A percentile compares a stretch with the other conserved stretches of the same genome.
These are phyloP conservation scores for Tulasnella sp. DNA, from an alignment of 768 basidiomycete species.

Conservation along the genomic window DNA sequence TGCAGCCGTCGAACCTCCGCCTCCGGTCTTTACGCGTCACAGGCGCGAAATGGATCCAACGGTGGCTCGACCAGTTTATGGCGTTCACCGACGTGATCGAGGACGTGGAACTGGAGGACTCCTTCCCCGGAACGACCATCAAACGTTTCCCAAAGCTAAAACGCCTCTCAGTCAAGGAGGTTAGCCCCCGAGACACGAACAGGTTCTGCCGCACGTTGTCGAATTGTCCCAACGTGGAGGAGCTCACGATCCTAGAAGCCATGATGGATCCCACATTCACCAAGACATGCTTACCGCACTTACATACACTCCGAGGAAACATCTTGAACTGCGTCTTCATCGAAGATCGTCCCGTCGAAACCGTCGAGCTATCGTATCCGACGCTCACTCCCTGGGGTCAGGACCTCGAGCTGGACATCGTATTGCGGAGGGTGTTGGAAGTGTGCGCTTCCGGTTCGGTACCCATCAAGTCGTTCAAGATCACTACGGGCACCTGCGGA, in stretches of 20 bases:
- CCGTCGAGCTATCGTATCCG: not conserved
- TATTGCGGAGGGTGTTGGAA: not conserved
- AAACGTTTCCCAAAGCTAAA: not conserved
- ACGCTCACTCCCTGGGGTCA: not conserved
- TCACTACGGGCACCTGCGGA: not conserved
- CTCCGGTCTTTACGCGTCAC: not conserved
- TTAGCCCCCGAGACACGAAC: not conserved
- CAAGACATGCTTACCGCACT: not conserved
- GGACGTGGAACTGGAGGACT: not conserved
- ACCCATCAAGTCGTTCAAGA: not conserved
- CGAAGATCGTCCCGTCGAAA: not conserved
- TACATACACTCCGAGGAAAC: not conserved
- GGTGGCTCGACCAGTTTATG: not conserved
- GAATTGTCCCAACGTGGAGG: not conserved
- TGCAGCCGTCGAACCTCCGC: not conserved
- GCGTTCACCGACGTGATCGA: not conserved
- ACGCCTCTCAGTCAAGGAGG: not conserved
- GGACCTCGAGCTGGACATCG: not conserved
- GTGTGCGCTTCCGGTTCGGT: not conserved
- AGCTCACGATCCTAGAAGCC: not conserved
- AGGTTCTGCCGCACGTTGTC: not conserved
- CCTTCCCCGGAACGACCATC: not conserved
- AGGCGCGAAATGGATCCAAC: not conserved
- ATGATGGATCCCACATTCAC: not conserved
- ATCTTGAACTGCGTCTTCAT: slow-evolving; percentile 7